Evolutionary conservation across 2,329 filamentous ascomycete genomes (phyloP).

Genomic region (Scytalidium sp.): DNA sequence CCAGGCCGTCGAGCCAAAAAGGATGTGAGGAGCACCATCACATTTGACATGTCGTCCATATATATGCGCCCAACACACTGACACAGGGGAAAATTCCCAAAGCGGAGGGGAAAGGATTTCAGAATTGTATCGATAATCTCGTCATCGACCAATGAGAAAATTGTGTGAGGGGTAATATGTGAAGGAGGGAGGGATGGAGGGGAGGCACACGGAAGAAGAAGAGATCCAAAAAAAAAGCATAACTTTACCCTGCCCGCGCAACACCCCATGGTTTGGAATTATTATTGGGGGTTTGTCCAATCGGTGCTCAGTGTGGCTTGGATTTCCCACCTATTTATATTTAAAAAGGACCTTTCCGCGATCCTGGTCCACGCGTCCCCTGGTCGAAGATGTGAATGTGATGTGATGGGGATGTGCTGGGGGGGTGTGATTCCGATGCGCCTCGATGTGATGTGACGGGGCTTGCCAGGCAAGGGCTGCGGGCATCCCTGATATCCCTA

Average conservation of each 20-base stretch:
- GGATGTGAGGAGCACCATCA: no score
- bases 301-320: not conserved
- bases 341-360: no score
- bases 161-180: not conserved
- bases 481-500: not conserved
- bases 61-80: no score
- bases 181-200: not conserved
- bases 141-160: not conserved
- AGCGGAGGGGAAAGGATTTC: not conserved
- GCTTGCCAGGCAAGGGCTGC: not conserved
- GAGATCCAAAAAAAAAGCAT: no score
- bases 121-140: not conserved
- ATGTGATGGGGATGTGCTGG: not conserved
- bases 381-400: not conserved
- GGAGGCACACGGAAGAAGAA: not conserved
- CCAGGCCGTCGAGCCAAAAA: no score
- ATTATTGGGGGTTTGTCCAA: no score
- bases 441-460: not conserved
- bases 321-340: not conserved
- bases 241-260: no score
- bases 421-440: no score
- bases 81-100: not conserved
- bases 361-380: no score
- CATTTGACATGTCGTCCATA: no score
- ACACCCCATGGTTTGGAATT: no score